Conservation (phyloP, 306 rosid genomes). For the Quillaja saponaria region DNA sequence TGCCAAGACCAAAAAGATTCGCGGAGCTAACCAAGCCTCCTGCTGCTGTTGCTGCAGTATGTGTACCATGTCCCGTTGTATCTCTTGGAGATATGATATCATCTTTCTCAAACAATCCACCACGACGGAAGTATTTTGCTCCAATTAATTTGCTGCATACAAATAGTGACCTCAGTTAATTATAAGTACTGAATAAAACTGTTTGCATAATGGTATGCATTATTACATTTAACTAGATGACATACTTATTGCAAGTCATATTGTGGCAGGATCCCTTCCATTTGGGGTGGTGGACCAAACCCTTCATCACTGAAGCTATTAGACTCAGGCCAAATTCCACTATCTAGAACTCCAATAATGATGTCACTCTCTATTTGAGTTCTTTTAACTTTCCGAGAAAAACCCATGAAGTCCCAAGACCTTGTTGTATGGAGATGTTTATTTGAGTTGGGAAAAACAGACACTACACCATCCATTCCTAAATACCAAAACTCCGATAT, state of each 20-base stretch:
- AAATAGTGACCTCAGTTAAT: background rate
- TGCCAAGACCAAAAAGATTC: constrained; percentile 32
- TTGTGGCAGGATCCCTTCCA: constrained; percentile 52
- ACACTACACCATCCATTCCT: constrained; percentile 40
- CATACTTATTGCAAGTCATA: constrained; percentile 53
- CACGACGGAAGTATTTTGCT: constrained; percentile 36
- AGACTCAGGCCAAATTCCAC: constrained; percentile 49
- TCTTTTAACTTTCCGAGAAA: constrained; percentile 15
- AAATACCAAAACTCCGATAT: background rate
- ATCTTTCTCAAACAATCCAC: accelerated
- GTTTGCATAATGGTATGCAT: background rate
- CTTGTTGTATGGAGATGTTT: constrained; percentile 34
- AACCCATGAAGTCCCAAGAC: constrained; percentile 54
- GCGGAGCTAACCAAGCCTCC: constrained; percentile 38
- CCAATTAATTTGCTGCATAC: constrained; percentile 51
- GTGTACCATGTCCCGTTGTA: constrained; percentile 46
- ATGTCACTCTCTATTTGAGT: constrained; percentile 24
- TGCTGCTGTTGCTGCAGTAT: constrained; percentile 48
- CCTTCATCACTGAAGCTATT: constrained; percentile 45
- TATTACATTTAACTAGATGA: background rate
- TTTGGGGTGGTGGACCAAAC: constrained; percentile 49
- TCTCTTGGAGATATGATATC: constrained; percentile 46
- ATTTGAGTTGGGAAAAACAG: constrained; percentile 30
- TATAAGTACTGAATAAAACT: too few species aligned
- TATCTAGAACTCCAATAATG: constrained; percentile 42